Conservation (phyloP, 345 rosid genomes). For the Combretum micranthum region DNA sequence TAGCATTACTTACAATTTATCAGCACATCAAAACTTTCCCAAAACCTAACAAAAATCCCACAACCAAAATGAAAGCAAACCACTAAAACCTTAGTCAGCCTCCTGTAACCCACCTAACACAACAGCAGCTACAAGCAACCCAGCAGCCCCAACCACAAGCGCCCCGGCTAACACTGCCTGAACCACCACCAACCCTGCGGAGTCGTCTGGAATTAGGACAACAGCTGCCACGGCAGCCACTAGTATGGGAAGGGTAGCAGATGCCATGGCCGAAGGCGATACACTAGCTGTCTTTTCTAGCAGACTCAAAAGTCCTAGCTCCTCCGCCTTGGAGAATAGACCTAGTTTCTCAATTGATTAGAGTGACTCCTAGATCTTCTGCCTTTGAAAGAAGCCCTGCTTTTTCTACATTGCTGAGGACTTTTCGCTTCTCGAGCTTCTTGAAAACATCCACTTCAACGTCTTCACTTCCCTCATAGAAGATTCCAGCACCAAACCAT, state of each 20-base stretch:
- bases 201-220: conserved; percentile 79
- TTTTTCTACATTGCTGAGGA: conserved; percentile 79
- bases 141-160: conserved; percentile 58
- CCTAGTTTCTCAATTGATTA: conserved; percentile 79
- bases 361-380: conserved; percentile 64
- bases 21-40: no score
- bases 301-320: conserved; percentile 75
- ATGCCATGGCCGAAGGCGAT: conserved; percentile 67
- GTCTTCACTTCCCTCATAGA: conserved; percentile 81
- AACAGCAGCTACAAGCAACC: conserved; percentile 68
- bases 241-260: conserved; percentile 62
- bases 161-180: conserved; percentile 67
- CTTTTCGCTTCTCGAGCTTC: conserved; percentile 81
- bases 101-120: conserved; percentile 80
- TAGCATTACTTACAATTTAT: no score
- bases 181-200: conserved; percentile 50
- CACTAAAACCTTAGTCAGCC: conserved; percentile 45
- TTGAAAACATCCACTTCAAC: conserved; percentile 84
- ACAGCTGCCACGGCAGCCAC: conserved; percentile 67
- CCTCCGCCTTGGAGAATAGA: conserved; percentile 86
- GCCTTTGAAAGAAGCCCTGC: conserved; percentile 82
- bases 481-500: conserved; percentile 90
- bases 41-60: no score
- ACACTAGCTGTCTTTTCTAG: conserved; percentile 53
- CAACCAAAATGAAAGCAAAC: no score